Evolutionary conservation across 148 eudicot genomes (phyloP).

Genomic region (Cornus suecica): DNA sequence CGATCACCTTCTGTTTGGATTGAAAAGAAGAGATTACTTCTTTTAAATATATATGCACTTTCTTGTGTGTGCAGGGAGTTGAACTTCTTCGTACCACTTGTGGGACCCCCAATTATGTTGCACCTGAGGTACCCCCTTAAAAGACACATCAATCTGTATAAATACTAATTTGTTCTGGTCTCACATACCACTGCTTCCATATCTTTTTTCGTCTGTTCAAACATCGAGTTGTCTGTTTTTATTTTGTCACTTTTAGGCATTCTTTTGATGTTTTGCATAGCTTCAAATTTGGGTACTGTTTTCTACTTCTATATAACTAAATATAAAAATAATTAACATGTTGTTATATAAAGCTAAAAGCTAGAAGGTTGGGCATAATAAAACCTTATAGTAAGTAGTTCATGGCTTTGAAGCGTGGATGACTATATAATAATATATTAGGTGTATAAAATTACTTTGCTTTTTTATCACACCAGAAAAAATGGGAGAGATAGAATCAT

Average conservation of each 20-base stretch:
- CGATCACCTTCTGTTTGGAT: constrained; percentile 1
- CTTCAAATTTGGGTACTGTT: background rate
- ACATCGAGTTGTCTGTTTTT: background rate
- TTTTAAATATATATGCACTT: background rate
- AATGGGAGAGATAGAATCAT: no score
- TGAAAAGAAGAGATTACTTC: background rate
- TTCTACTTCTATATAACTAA: background rate
- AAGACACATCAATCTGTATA: background rate
- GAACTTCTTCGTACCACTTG: constrained; percentile 95
- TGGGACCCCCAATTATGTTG: constrained; percentile 96
- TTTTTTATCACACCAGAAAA: no score
- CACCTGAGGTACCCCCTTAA: constrained; percentile 75
- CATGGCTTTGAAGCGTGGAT: background rate
- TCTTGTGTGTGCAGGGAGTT: constrained; percentile 60
- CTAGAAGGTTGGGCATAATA: background rate
- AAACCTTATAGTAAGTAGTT: background rate
- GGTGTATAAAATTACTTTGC: no score
- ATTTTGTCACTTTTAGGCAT: background rate
- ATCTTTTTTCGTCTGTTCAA: background rate
- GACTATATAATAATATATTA: background rate
- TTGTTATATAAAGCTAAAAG: background rate
- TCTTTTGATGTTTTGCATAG: background rate
- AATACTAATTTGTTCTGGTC: background rate
- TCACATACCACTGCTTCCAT: background rate
- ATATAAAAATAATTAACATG: background rate